These are phyloP conservation scores for Phlyctochytrium planicorne DNA, from an alignment of 192 early-diverging fungal species.

Conservation along the genomic window DNA sequence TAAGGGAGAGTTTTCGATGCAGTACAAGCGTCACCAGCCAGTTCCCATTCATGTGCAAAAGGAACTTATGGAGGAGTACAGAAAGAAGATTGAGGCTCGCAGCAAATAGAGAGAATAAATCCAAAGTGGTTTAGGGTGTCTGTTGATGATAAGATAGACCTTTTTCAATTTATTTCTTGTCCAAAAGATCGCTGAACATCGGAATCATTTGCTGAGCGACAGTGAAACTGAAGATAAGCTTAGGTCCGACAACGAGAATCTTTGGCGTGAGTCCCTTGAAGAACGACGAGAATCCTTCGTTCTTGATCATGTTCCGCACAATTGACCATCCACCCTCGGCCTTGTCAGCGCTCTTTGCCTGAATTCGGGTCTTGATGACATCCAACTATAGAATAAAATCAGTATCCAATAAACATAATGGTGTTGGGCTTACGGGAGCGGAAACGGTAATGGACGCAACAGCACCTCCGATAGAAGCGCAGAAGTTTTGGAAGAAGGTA, in stretches of 20 bases:
- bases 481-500: slow-evolving; percentile 99
- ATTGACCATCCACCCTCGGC: slow-evolving; percentile 87
- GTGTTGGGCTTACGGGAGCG: slow-evolving; percentile 77
- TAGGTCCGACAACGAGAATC: slow-evolving; percentile 79
- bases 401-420: slow-evolving; percentile 47
- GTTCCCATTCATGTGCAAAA: slow-evolving; percentile 75
- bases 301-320: slow-evolving; percentile 81
- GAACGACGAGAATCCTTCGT: slow-evolving; percentile 91
- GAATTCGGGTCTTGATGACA: slow-evolving; percentile 99
- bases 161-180: slow-evolving; percentile 4
- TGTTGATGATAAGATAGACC: no score
- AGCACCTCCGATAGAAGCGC: slow-evolving; percentile 92
- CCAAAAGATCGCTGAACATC: neutral
- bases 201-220: slow-evolving; percentile 46
- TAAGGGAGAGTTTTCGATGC: slow-evolving; percentile 99
- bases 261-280: slow-evolving; percentile 70
- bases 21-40: slow-evolving; percentile 84
- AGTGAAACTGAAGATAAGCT: slow-evolving; percentile 97
- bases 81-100: slow-evolving; percentile 49
- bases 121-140: no score
- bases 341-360: slow-evolving; percentile 83
- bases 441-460: slow-evolving; percentile 92
- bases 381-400: slow-evolving; percentile 60
- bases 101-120: slow-evolving; percentile 11
- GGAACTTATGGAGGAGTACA: slow-evolving; percentile 83